Conservation (phyloP, 805 yeast genomes). For the Scheffersomyces ergatensis region DNA sequence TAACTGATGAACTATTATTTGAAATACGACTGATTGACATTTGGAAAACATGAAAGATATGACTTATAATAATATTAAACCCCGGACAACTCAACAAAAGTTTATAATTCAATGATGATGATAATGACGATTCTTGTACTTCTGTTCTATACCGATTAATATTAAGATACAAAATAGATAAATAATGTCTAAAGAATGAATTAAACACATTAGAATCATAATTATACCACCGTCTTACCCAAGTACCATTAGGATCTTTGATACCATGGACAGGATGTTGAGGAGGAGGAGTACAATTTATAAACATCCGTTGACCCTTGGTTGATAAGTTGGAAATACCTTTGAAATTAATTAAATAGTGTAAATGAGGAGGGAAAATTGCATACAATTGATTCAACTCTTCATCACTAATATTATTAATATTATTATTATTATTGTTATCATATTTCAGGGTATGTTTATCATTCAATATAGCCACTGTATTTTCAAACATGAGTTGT, state of each 20-base stretch:
- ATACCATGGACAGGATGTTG: slow-evolving; percentile 46
- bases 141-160: slow-evolving; percentile 21
- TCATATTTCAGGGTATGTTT: background rate
- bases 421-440: background rate
- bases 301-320: slow-evolving; percentile 19
- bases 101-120: background rate
- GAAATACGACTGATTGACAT: slow-evolving; percentile 25
- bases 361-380: slow-evolving; percentile 27
- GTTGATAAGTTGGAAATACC: slow-evolving; percentile 30
- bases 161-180: background rate
- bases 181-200: slow-evolving; percentile 60
- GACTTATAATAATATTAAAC: slow-evolving; percentile 41
- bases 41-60: slow-evolving; percentile 42
- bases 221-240: slow-evolving; percentile 63
- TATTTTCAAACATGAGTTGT: slow-evolving; percentile 37
- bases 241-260: slow-evolving; percentile 54
- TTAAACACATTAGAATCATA: slow-evolving; percentile 57
- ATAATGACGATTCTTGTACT: no score
- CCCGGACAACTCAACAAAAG: slow-evolving; percentile 40
- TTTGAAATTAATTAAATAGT: slow-evolving; percentile 27
- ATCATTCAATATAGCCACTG: background rate
- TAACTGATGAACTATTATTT: slow-evolving; percentile 8
- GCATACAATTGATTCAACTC: slow-evolving; percentile 1
- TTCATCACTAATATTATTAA: background rate
- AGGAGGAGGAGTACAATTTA: slow-evolving; percentile 40